Conservation (phyloP, 148 eudicot species). For the Camellia japonica region DNA sequence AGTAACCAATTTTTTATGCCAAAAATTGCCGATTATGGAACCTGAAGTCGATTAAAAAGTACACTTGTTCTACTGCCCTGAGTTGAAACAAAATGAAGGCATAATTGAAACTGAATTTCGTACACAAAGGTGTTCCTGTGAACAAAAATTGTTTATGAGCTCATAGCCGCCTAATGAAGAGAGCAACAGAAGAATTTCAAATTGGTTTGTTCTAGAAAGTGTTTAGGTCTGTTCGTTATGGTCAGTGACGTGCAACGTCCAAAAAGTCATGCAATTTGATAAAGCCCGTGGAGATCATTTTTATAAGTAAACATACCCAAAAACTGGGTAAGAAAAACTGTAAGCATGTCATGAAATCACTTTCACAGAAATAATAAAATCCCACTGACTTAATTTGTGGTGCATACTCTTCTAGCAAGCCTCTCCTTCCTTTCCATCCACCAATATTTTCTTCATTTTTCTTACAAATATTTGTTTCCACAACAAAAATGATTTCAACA, state of each 20-base stretch:
- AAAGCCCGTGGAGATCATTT: neutral
- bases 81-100: neutral
- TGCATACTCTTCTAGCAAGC: neutral
- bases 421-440: slow-evolving; percentile 11
- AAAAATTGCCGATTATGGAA: neutral
- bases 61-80: too few species aligned
- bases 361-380: neutral
- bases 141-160: neutral
- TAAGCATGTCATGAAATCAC: neutral
- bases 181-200: neutral
- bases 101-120: too few species aligned
- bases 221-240: neutral
- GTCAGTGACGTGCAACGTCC: neutral
- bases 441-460: slow-evolving; percentile 4
- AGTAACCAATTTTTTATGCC: neutral
- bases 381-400: slow-evolving; percentile 10
- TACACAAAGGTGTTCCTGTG: too few species aligned
- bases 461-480: neutral
- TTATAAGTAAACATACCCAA: neutral
- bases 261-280: neutral
- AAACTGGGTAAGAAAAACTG: neutral
- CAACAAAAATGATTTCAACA: neutral
- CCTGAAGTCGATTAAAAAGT: neutral
- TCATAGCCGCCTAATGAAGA: neutral
- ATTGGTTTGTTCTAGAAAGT: neutral